Evolutionary conservation across 2,329 filamentous ascomycete species (phyloP), one percentile per base, ranked within the genome.

Genomic region (Botrytis fabae): DNA sequence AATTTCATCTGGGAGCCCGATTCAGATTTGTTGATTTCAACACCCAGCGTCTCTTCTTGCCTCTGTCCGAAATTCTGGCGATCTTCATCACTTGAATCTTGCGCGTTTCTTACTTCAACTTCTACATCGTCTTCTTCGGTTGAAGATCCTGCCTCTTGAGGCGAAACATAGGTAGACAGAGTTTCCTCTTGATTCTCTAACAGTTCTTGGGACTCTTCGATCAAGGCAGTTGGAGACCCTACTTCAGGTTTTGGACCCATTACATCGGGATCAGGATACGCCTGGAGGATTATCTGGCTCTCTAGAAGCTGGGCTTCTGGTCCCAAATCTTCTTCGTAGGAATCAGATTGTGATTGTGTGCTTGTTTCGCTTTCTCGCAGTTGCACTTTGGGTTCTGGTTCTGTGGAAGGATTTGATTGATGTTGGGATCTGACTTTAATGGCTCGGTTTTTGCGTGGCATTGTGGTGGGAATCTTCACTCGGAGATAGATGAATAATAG

Each of bases 81-180:
- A 28, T 28, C 51, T 54, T 28, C n/a, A 54, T 54, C 51, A 28
- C n/a, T 54, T 18, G 3, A 28, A 0, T 5, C n/a, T 7, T 2
- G 51, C 5, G n/a, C 51, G 14, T 25, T 28, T 18, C 32, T 4
- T 32, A 32, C 32, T 32, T 32, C 32, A 32, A 14, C n/a, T 18
- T 18, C 5, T 28, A 54, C 2, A 2, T 8, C 51, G 1, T 18
- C 51, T 0, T 18, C 14, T 8, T 4, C 14, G 14, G 14, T 28
- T 4, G 5, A 5, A 8, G 14, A 7, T 54, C 1, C n/a, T n/a
- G 1, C 2, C n/a, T 18, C n/a, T 28, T 18, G 25, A 6, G 51
- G 1, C 3, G 51, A 28, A 18, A 54, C 5, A 54, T 28, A 28
- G 14, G 25, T 54, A 3, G 51, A 8, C n/a, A 16, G 6, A 18